phyloP scores from a whole-genome alignment of 164 flowering plant genomes.

The Sedum album region DNA sequence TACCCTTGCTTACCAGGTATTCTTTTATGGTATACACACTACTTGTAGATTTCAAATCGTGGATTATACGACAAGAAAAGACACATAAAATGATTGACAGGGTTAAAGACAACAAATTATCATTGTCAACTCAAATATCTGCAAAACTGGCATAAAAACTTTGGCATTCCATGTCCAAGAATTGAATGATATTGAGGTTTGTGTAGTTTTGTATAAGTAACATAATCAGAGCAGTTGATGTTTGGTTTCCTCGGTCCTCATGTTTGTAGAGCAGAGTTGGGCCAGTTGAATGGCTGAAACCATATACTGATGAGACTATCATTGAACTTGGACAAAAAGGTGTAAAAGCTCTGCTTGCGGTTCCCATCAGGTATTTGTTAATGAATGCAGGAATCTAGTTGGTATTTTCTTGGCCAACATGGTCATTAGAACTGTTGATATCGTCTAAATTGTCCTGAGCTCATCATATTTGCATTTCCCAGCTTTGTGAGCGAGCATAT shows the following conservation, averaged over 20 bases:
- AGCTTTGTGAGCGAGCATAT: conserved; percentile 98
- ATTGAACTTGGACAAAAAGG: conserved; percentile 81
- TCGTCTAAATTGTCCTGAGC: neutral
- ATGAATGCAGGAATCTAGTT: neutral
- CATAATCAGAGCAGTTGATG: neutral
- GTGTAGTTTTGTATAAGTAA: neutral
- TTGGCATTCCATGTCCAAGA: neutral
- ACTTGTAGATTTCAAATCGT: neutral
- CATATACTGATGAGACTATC: conserved; percentile 93
- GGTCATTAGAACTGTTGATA: no score
- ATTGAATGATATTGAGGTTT: neutral
- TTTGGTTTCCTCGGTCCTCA: conserved; percentile 4
- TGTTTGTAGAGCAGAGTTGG: conserved; percentile 90
- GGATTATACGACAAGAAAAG: no score
- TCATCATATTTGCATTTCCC: conserved; percentile 13
- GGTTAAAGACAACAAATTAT: neutral
- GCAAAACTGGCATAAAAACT: neutral
- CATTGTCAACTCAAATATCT: neutral
- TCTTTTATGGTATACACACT: neutral
- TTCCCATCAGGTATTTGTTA: conserved; percentile 69
- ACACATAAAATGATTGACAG: no score
- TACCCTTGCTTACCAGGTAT: conserved; percentile 96
- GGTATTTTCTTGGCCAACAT: neutral
- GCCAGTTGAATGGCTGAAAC: conserved; percentile 97
- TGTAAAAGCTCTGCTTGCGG: conserved; percentile 81